Conservation (phyloP, 2,329 filamentous ascomycete species). For the Pestalotiopsis fici region DNA sequence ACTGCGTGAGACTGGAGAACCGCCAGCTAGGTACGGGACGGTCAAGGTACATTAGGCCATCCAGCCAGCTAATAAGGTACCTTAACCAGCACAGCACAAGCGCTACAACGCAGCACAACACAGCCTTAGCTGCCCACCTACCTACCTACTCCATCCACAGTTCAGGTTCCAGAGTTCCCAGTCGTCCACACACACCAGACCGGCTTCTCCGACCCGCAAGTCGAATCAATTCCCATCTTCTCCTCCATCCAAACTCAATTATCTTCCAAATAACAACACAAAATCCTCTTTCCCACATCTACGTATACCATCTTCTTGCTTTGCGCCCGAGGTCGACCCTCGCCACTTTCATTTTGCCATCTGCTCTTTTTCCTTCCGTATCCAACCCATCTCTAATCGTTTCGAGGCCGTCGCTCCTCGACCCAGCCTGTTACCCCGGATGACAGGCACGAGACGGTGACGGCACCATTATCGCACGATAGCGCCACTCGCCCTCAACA, state of each 20-base stretch:
- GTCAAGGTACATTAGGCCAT: too few species aligned
- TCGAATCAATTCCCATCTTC: background rate
- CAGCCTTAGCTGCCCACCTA: background rate
- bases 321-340: conserved; percentile 7
- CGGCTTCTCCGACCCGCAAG: conserved; percentile 3
- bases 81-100: too few species aligned
- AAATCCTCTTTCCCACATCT: background rate
- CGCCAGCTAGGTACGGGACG: too few species aligned
- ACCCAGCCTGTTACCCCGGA: conserved; percentile 8
- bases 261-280: background rate
- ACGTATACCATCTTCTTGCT: background rate
- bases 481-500: conserved; percentile 6
- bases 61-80: too few species aligned
- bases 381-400: background rate
- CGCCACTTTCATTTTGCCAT: conserved; percentile 1
- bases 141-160: background rate
- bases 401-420: conserved; percentile 11
- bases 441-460: conserved; percentile 14
- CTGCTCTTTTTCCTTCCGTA: background rate
- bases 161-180: background rate
- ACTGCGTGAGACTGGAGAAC: too few species aligned
- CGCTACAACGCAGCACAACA: background rate
- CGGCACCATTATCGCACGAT: conserved; percentile 5
- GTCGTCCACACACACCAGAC: background rate
- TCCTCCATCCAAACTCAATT: background rate